Evolutionary conservation across 148 eudicot species (phyloP).

Genomic region (Rhododendron henanense): DNA sequence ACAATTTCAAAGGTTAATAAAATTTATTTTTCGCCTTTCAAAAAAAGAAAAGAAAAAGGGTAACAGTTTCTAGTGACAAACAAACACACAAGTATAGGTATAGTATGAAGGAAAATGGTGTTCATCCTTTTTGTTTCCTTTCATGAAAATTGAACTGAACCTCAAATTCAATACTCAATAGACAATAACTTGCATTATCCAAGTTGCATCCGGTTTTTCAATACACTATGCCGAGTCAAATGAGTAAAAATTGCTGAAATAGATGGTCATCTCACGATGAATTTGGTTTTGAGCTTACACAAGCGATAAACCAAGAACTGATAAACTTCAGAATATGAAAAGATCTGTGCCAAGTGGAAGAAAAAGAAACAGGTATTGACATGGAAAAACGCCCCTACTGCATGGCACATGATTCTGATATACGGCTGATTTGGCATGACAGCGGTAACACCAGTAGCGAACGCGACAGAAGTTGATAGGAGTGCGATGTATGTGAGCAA

Average conservation of each 20-base stretch:
- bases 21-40: too few relatives aligned
- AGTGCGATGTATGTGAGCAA: not conserved
- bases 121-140: not conserved
- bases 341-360: not conserved
- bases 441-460: not conserved
- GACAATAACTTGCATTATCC: not conserved
- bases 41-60: too few relatives aligned
- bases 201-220: not conserved
- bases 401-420: not conserved
- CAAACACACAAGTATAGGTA: not conserved
- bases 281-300: slow-evolving; percentile 1
- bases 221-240: not conserved
- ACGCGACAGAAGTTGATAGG: not conserved
- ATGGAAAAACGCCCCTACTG: not conserved
- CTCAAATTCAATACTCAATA: not conserved
- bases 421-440: not conserved
- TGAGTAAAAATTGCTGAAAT: not conserved
- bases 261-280: not conserved
- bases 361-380: not conserved
- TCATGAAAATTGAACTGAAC: not conserved
- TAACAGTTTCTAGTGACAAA: not conserved
- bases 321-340: not conserved
- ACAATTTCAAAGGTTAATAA: too few relatives aligned
- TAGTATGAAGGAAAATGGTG: not conserved
- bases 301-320: not conserved